A percentile compares a stretch with the other conserved stretches of the same genome.
Evolutionary conservation across 2,329 filamentous ascomycete species (phyloP).

Genomic region (Fusarium stilboides): DNA sequence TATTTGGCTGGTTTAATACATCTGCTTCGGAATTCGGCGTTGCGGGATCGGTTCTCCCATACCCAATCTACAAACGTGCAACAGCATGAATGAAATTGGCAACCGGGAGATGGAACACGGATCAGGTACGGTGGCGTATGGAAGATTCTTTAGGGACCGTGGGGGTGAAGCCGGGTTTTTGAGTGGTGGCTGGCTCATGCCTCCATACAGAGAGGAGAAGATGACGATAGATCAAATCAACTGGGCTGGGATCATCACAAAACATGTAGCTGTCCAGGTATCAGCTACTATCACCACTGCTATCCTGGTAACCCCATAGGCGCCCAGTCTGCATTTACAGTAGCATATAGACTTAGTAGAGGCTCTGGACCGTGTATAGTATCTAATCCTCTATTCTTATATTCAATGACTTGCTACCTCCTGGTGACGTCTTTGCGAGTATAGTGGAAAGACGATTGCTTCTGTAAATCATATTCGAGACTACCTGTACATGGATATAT

Average conservation of each 20-base stretch:
- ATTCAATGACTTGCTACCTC: constrained; percentile 19
- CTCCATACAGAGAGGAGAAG: constrained; percentile 11
- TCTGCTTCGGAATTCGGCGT: constrained; percentile 50
- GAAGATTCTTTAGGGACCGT: constrained; percentile 34
- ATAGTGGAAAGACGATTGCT: too few relatives aligned
- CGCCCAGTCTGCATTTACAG: constrained; percentile 33
- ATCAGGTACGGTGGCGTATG: constrained; percentile 37
- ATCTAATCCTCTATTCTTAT: constrained; percentile 44
- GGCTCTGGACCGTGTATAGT: constrained; percentile 47
- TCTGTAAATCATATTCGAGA: too few relatives aligned
- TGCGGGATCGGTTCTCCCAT: constrained; percentile 31
- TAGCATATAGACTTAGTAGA: constrained; percentile 44
- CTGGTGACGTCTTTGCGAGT: constrained; percentile 2
- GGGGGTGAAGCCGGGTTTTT: constrained; percentile 33
- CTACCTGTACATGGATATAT: too few relatives aligned
- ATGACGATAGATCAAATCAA: constrained; percentile 31
- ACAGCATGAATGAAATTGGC: constrained; percentile 34
- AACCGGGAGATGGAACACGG: constrained; percentile 39
- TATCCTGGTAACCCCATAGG: constrained; percentile 8
- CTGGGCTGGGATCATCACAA: constrained; percentile 14
- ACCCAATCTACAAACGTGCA: constrained; percentile 25
- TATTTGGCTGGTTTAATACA: constrained; percentile 46
- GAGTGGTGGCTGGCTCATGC: constrained; percentile 16
- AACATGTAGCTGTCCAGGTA: constrained; percentile 13
- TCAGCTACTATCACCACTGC: constrained; percentile 20